Evolutionary conservation across 371 early-diverging fungal species (phyloP).

Genomic region (Neoconidiobolus thromboides): DNA sequence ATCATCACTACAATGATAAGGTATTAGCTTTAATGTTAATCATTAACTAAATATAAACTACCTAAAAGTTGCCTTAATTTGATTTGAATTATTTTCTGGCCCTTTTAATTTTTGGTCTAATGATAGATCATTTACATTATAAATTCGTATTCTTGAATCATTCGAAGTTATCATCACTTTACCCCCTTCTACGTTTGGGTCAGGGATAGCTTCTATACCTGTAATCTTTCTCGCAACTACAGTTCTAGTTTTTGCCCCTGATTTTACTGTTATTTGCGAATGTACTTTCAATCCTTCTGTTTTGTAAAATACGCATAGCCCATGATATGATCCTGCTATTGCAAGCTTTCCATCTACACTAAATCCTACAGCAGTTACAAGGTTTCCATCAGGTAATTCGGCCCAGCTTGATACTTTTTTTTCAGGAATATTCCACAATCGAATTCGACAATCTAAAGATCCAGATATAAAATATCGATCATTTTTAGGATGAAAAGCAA

Average conservation of each 20-base stretch:
- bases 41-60: conserved; percentile 18
- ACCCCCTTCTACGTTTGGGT: conserved; percentile 22
- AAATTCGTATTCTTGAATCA: conserved; percentile 62
- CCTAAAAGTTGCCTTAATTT: conserved; percentile 53
- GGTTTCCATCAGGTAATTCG: conserved; percentile 32
- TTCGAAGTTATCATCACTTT: conserved; percentile 46
- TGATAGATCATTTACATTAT: conserved; percentile 48
- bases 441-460: conserved; percentile 55
- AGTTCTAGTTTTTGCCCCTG: conserved; percentile 19
- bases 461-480: conserved; percentile 64
- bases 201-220: conserved; percentile 38
- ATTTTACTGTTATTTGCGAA: conserved; percentile 54
- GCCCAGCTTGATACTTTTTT: conserved; percentile 59
- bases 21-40: neutral
- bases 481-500: conserved; percentile 70
- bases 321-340: conserved; percentile 59
- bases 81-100: conserved; percentile 34
- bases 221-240: conserved; percentile 50
- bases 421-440: conserved; percentile 66
- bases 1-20: conserved; percentile 25
- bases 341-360: conserved; percentile 41
- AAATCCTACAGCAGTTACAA: conserved; percentile 63
- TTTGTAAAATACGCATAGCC: conserved; percentile 60
- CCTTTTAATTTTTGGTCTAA: conserved; percentile 60
- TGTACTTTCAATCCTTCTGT: conserved; percentile 53